Conservation (phyloP, 2,329 filamentous ascomycete genomes). For the Beauveria varroae region DNA sequence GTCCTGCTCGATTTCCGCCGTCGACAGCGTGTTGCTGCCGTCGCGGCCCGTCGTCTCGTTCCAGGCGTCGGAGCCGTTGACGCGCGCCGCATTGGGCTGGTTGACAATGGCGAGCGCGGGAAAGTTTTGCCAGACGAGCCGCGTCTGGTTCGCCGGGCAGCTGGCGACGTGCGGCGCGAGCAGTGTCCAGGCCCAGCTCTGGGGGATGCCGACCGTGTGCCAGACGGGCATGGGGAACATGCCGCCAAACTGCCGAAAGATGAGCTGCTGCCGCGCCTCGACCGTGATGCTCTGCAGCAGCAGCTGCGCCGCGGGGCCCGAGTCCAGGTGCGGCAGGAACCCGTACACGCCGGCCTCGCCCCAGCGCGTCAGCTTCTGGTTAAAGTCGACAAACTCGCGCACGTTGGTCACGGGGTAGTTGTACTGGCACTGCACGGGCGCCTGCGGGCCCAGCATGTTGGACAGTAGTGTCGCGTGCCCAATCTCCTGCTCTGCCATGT, state of each 20-base stretch:
- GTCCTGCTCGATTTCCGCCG: slow-evolving; percentile 24
- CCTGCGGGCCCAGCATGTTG: slow-evolving; percentile 66
- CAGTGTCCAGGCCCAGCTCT: slow-evolving; percentile 78
- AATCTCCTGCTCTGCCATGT: slow-evolving; percentile 71
- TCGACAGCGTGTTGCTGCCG: slow-evolving; percentile 46
- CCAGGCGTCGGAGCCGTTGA: slow-evolving; percentile 52
- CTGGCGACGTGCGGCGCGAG: slow-evolving; percentile 74
- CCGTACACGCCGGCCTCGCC: slow-evolving; percentile 59
- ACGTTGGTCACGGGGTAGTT: slow-evolving; percentile 72
- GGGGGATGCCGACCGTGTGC: slow-evolving; percentile 73
- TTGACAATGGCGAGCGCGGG: slow-evolving; percentile 50
- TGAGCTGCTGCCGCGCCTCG: slow-evolving; percentile 75
- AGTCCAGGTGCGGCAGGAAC: slow-evolving; percentile 71
- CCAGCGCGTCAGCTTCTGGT: slow-evolving; percentile 75
- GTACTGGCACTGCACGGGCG: slow-evolving; percentile 71
- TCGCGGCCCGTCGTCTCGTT: slow-evolving; percentile 56
- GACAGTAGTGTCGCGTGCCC: slow-evolving; percentile 70
- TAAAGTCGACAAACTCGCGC: slow-evolving; percentile 74
- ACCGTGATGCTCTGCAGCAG: slow-evolving; percentile 70
- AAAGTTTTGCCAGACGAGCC: slow-evolving; percentile 75
- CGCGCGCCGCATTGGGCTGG: slow-evolving; percentile 65
- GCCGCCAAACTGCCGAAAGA: slow-evolving; percentile 76
- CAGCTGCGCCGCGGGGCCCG: slow-evolving; percentile 64
- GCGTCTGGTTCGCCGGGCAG: slow-evolving; percentile 65
- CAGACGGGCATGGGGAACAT: slow-evolving; percentile 76